phyloP scores from a whole-genome alignment of 75 land plant genomes.

The Selaginella moellendorffii region DNA sequence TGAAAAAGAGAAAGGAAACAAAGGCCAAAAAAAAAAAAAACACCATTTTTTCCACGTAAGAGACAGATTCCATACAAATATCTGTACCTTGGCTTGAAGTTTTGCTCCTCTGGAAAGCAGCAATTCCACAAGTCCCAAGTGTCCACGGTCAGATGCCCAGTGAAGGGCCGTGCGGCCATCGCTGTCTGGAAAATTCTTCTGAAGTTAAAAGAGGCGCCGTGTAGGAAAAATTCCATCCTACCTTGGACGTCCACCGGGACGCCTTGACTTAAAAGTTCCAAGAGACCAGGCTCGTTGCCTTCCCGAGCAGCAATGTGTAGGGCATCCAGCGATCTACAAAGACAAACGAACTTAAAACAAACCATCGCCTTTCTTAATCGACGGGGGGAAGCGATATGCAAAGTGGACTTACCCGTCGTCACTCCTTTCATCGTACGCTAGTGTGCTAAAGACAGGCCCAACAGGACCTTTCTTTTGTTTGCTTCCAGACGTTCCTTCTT shows the following conservation, averaged over 20 bases:
- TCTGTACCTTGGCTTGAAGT: conserved; percentile 57
- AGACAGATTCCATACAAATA: background rate
- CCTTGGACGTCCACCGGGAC: conserved; percentile 46
- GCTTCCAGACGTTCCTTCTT: conserved; percentile 9
- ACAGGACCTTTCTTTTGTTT: conserved; percentile 12
- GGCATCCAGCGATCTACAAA: conserved; percentile 43
- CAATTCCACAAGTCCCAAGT: conserved; percentile 29
- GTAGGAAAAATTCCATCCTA: conserved; percentile 36
- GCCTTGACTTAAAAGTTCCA: conserved; percentile 39
- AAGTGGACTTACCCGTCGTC: background rate
- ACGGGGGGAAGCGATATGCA: background rate
- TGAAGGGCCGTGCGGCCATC: conserved; percentile 85
- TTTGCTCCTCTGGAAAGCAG: conserved; percentile 56
- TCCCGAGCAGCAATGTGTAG: conserved; percentile 75
- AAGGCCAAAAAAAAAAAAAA: background rate
- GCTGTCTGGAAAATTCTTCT: conserved; percentile 70
- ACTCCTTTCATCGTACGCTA: conserved; percentile 41
- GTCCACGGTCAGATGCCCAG: conserved; percentile 93
- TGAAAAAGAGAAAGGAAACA: background rate
- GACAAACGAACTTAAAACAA: conserved; percentile 3
- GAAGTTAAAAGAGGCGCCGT: conserved; percentile 38
- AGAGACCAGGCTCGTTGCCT: conserved; percentile 42
- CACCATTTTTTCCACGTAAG: background rate
- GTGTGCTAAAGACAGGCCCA: conserved; percentile 88
- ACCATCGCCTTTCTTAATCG: conserved; percentile 53